A percentile compares a stretch with the other conserved stretches of the same genome.
Conservation (phyloP, 306 rosid genomes). For the Cicer bijugum region DNA sequence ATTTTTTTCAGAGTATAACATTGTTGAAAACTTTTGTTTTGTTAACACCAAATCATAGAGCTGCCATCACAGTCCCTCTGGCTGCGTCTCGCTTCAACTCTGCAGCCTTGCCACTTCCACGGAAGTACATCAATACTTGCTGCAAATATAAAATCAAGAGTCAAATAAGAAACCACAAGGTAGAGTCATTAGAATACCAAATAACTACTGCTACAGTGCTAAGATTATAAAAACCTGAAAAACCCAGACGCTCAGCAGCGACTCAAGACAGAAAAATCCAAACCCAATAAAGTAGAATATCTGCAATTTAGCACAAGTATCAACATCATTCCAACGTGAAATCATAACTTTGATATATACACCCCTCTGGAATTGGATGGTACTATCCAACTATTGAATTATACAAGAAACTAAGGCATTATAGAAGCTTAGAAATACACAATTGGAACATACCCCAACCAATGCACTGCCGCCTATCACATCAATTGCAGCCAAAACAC, state of each 20-base stretch:
- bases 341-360: constrained; percentile 28
- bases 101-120: constrained; percentile 89
- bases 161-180: constrained; percentile 33
- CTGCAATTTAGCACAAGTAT: constrained; percentile 57
- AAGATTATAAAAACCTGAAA: constrained; percentile 69
- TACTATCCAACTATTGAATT: constrained; percentile 20
- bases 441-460: constrained; percentile 66
- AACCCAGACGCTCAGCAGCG: constrained; percentile 90
- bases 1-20: constrained; percentile 29
- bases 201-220: not conserved
- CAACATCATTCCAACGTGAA: constrained; percentile 34
- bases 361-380: not conserved
- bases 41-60: constrained; percentile 54
- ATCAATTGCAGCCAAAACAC: constrained; percentile 81
- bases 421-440: constrained; percentile 37
- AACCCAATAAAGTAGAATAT: constrained; percentile 86
- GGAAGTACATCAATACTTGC: constrained; percentile 96
- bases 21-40: constrained; percentile 19
- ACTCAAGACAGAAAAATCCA: constrained; percentile 68
- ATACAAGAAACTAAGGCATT: constrained; percentile 27
- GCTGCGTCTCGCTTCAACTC: constrained; percentile 78
- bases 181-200: constrained; percentile 23
- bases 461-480: constrained; percentile 53
- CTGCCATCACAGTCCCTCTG: constrained; percentile 83
- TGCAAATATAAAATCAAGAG: constrained; percentile 51